phyloP scores from a whole-genome alignment of 345 rosid species.

The Stellera chamaejasme region DNA sequence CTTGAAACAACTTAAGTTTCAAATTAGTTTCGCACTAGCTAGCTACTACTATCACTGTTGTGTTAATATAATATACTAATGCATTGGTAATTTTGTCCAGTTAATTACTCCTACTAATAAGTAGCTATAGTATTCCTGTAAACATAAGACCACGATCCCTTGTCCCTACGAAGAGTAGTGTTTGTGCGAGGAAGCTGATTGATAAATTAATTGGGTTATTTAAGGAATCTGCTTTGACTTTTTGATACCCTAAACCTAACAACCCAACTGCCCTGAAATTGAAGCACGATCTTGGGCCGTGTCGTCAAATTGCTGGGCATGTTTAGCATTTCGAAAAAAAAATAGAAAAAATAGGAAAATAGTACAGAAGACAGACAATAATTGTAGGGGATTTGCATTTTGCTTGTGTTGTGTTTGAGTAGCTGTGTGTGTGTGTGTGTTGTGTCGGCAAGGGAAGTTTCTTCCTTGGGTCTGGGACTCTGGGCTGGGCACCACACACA shows the following conservation, averaged over 20 bases:
- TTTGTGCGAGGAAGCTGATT: conserved; percentile 5
- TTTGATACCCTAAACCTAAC: not conserved
- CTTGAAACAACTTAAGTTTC: too few species aligned
- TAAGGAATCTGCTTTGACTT: conserved; percentile 14
- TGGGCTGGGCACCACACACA: too few species aligned
- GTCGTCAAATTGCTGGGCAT: conserved; percentile 11
- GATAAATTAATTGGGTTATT: not conserved
- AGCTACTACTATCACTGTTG: too few species aligned
- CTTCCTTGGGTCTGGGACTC: not conserved
- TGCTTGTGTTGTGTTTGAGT: too few species aligned
- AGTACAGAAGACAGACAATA: not conserved
- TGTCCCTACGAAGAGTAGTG: not conserved
- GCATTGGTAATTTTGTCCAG: not conserved
- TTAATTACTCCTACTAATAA: not conserved
- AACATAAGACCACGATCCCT: conserved; percentile 4
- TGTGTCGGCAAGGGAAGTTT: conserved; percentile 32
- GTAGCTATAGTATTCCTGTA: not conserved
- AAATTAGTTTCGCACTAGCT: too few species aligned
- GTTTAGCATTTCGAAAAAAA: conserved; percentile 18
- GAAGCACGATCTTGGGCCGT: conserved; percentile 19
- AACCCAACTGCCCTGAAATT: not conserved
- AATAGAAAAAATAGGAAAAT: too few species aligned
- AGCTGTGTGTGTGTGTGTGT: too few species aligned
- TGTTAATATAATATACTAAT: not conserved
- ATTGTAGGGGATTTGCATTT: not conserved